Base-by-base conservation (phyloP, 257 asterid species). In the Rubia yunnanensis region DNA sequence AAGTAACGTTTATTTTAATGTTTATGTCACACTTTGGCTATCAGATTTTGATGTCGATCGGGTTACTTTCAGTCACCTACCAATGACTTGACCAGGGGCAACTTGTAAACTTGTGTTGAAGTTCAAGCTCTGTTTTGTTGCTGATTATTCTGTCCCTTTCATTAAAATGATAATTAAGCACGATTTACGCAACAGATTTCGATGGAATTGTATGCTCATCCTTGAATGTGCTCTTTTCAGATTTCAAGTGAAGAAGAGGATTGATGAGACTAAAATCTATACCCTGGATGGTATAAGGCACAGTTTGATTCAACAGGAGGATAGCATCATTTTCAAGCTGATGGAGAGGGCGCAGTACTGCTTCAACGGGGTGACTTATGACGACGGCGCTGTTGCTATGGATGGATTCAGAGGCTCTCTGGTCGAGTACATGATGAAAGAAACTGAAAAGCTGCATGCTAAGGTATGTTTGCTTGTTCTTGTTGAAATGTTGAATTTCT, bases 401-500 rank as follows among this genome's bases (percentile, higher is more conserved):
- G 88, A 88, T 46, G 97, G 91, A 56, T 94, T 85, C 66, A 75
- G 41, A 32, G 96, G 97, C 67, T 94, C 99, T 66, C 76, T 90
- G 84, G 73, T 85, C 15, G 97, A 89, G 79, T 89, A 84, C 80
- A 89, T 92, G 81, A 73, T 92, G 72, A 83, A 77, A 80, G 96
- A 85, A 82, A 94, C 97, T 30, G 99, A 94, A 79, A 94, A 82
- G 84, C 96, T 94, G 76, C 97, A 94, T 10, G 92, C 92, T 10
- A 84, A 61, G 86, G 99, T 88, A 80, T 60, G 72, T 31, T 3
- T 18, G 48, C 27, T 30, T 68, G 9, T 44, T 44, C 22, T 14
- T 14, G 1, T 44, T 44, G 52, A 44, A 14, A 65, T 63, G 55
- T 72, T 49, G 39, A 60, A 18, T 31, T 59, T 64, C 49, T 20